Conservation (phyloP, 2,329 filamentous ascomycete genomes). For the Metarhizium guizhouense region DNA sequence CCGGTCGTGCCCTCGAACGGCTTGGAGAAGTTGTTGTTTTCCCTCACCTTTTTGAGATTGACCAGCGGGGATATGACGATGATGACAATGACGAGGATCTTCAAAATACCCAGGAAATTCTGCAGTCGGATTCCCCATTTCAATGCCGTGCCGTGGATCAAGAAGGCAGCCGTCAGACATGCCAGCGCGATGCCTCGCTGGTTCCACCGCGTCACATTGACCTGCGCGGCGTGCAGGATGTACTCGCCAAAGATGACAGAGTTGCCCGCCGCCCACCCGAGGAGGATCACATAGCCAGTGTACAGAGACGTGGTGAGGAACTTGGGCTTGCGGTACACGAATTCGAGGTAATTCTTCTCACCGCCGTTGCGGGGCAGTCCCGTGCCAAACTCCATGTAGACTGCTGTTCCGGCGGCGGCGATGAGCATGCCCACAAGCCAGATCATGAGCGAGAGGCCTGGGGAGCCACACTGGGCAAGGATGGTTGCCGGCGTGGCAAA, state of each 20-base stretch:
- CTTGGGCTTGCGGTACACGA: constrained; percentile 49
- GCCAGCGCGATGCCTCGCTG: constrained; percentile 58
- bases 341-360: constrained; percentile 61
- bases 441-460: constrained; percentile 53
- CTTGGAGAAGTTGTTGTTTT: constrained; percentile 52
- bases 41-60: constrained; percentile 48
- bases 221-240: constrained; percentile 54
- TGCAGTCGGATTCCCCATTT: constrained; percentile 61
- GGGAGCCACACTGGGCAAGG: constrained; percentile 45
- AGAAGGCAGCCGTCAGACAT: constrained; percentile 54
- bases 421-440: constrained; percentile 56
- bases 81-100: constrained; percentile 55
- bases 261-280: constrained; percentile 59
- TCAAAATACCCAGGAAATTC: constrained; percentile 56
- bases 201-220: constrained; percentile 57
- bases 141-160: constrained; percentile 54
- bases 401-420: constrained; percentile 51
- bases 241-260: constrained; percentile 64
- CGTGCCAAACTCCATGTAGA: constrained; percentile 59
- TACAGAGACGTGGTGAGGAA: constrained; percentile 55
- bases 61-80: constrained; percentile 56
- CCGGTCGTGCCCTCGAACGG: constrained; percentile 58
- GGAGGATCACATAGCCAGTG: constrained; percentile 51
- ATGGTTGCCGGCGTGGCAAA: constrained; percentile 55
- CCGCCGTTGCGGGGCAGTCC: constrained; percentile 56